Percentiles rank a stretch among this genome's conserved stretches.
Evolutionary conservation across 1,284 basidiomycete genomes (phyloP).

Genomic region (Meira nashicola): DNA sequence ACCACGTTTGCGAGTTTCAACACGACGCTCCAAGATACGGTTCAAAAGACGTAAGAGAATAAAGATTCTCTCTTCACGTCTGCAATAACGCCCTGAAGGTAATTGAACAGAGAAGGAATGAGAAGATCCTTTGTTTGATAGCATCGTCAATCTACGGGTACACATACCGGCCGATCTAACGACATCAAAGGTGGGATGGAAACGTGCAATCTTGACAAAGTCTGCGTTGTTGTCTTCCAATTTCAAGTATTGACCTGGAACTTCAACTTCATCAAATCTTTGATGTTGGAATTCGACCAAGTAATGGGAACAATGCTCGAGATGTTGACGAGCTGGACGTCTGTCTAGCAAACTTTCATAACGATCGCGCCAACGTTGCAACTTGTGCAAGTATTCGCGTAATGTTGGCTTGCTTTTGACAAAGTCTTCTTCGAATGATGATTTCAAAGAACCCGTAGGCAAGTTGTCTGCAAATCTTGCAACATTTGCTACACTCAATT

Average conservation of each 20-base stretch:
- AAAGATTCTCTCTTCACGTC: constrained; percentile 87
- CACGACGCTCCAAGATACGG: constrained; percentile 61
- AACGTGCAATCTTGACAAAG: constrained; percentile 86
- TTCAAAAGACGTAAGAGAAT: constrained; percentile 91
- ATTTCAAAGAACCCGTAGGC: constrained; percentile 55
- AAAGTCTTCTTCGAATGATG: constrained; percentile 89
- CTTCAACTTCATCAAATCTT: constrained; percentile 96
- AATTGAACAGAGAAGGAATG: constrained; percentile 89
- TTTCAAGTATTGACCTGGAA: constrained; percentile 89
- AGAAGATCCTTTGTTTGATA: constrained; percentile 84
- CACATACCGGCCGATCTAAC: constrained; percentile 76
- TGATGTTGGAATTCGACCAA: constrained; percentile 96
- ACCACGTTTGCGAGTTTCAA: constrained; percentile 88
- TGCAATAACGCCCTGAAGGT: constrained; percentile 77
- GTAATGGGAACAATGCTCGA: constrained; percentile 87
- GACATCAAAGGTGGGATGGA: constrained; percentile 84
- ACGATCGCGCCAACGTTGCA: constrained; percentile 88
- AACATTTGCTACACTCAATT: constrained; percentile 62
- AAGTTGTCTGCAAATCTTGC: constrained; percentile 65
- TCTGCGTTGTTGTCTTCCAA: constrained; percentile 83
- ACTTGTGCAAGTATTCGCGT: constrained; percentile 79
- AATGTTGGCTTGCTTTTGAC: constrained; percentile 73
- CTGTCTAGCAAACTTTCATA: constrained; percentile 82
- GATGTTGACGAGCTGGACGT: constrained; percentile 75
- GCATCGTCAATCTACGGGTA: constrained; percentile 83